Evolutionary conservation across 768 basidiomycete species (phyloP).

Genomic region (Trametes cingulata): DNA sequence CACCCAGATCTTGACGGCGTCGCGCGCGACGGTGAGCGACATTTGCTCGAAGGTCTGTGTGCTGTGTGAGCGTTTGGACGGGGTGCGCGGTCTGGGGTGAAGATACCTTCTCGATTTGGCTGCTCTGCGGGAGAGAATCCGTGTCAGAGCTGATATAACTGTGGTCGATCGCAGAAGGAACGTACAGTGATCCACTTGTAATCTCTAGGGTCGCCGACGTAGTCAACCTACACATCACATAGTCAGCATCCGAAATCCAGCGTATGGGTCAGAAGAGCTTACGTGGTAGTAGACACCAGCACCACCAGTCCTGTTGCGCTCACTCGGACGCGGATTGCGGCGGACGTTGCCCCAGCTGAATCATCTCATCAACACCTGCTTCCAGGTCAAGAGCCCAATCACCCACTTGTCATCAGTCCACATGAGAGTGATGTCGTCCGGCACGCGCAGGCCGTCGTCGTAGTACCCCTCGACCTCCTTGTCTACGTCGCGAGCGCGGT

Average conservation of each 20-base stretch:
- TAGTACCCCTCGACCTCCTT: conserved; percentile 71
- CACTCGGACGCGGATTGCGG: conserved; percentile 52
- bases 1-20: conserved; percentile 65
- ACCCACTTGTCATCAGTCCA: conserved; percentile 73
- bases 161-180: not conserved
- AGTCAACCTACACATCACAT: conserved; percentile 2
- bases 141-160: not conserved
- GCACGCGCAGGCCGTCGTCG: conserved; percentile 59
- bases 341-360: conserved; percentile 69
- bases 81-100: not conserved
- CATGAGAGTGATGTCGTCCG: conserved; percentile 64
- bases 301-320: conserved; percentile 63
- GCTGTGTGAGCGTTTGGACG: not conserved
- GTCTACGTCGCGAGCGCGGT: conserved; percentile 27
- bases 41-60: conserved; percentile 64
- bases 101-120: conserved; percentile 51
- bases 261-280: not conserved
- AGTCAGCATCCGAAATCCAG: not conserved
- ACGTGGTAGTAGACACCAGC: conserved; percentile 62
- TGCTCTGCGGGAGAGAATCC: conserved; percentile 37
- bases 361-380: not conserved
- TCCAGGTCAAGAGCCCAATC: not conserved
- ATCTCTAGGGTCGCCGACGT: conserved; percentile 65
- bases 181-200: conserved; percentile 72
- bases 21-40: conserved; percentile 60